Evolutionary conservation across 2,329 filamentous ascomycete genomes (phyloP).

Genomic region (Penicillium sp.): DNA sequence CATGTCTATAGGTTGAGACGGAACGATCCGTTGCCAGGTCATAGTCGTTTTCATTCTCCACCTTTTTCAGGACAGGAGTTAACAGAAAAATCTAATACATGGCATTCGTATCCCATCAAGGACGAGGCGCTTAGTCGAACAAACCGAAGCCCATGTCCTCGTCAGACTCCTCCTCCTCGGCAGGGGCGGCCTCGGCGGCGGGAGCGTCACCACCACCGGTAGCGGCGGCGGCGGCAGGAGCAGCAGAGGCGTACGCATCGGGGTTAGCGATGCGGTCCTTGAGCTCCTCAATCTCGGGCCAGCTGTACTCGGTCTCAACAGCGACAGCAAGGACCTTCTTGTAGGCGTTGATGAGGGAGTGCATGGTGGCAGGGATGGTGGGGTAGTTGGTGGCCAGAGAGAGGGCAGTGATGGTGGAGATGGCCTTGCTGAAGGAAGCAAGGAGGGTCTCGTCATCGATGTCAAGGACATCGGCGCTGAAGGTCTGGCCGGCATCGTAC

Average conservation of each 20-base stretch:
- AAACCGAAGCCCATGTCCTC: slow-evolving; percentile 71
- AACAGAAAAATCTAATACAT: slow-evolving; percentile 41
- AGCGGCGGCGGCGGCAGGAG: slow-evolving; percentile 64
- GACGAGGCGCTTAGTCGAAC: slow-evolving; percentile 58
- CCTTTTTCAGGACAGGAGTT: slow-evolving; percentile 29
- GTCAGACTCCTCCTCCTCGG: slow-evolving; percentile 65
- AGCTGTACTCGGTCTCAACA: slow-evolving; percentile 84
- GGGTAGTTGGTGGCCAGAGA: slow-evolving; percentile 94
- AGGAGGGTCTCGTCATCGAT: slow-evolving; percentile 94
- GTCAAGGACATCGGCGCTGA: slow-evolving; percentile 81
- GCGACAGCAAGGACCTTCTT: slow-evolving; percentile 90
- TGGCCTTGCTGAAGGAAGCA: slow-evolving; percentile 72
- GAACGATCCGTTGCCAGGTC: slow-evolving; percentile 27
- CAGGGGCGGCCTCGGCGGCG: slow-evolving; percentile 56
- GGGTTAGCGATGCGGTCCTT: slow-evolving; percentile 99
- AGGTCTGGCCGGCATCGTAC: slow-evolving; percentile 95
- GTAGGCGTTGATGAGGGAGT: slow-evolving; percentile 96
- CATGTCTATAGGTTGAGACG: slow-evolving; percentile 17
- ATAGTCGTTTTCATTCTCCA: slow-evolving; percentile 35
- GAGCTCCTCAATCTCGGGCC: slow-evolving; percentile 93
- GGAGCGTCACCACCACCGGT: slow-evolving; percentile 52
- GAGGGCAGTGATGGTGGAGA: slow-evolving; percentile 82
- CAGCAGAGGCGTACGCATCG: slow-evolving; percentile 85
- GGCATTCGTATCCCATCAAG: slow-evolving; percentile 30
- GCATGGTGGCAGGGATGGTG: slow-evolving; percentile 90